These are phyloP conservation scores for Salix udensis DNA, from an alignment of 345 rosid species.

Conservation along the genomic window DNA sequence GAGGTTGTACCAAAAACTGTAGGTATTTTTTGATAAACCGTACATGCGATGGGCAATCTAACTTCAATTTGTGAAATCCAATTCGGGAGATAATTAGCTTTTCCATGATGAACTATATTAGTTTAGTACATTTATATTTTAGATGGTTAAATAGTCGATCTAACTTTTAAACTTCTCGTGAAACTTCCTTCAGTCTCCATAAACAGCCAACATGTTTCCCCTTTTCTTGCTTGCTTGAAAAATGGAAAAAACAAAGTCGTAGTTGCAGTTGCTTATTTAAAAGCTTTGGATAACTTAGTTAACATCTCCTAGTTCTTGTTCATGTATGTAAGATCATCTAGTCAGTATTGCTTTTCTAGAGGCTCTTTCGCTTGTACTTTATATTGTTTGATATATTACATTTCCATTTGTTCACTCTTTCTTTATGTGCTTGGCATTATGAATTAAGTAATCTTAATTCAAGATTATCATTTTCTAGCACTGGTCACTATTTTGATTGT, in stretches of 20 bases:
- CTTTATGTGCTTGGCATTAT: neutral
- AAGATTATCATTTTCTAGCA: neutral
- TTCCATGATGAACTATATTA: neutral
- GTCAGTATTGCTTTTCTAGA: neutral
- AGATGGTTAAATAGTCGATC: neutral
- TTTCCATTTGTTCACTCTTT: neutral
- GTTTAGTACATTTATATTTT: neutral
- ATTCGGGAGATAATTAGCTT: neutral
- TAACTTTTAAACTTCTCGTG: neutral
- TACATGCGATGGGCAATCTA: neutral
- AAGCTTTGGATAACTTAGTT: neutral
- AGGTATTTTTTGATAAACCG: slow-evolving; percentile 49
- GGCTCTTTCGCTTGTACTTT: neutral
- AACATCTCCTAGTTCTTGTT: neutral
- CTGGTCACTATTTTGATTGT: neutral
- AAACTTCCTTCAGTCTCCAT: neutral
- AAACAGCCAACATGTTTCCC: too few species aligned
- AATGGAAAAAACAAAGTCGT: neutral
- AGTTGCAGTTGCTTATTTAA: neutral
- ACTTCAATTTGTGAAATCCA: neutral
- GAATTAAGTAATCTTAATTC: neutral
- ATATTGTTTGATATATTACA: neutral
- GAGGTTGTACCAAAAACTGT: slow-evolving; percentile 83
- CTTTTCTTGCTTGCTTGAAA: neutral
- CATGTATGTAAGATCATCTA: neutral